Evolutionary conservation across 2,329 filamentous ascomycete genomes (phyloP).

Genomic region (Fusarium buxicola): DNA sequence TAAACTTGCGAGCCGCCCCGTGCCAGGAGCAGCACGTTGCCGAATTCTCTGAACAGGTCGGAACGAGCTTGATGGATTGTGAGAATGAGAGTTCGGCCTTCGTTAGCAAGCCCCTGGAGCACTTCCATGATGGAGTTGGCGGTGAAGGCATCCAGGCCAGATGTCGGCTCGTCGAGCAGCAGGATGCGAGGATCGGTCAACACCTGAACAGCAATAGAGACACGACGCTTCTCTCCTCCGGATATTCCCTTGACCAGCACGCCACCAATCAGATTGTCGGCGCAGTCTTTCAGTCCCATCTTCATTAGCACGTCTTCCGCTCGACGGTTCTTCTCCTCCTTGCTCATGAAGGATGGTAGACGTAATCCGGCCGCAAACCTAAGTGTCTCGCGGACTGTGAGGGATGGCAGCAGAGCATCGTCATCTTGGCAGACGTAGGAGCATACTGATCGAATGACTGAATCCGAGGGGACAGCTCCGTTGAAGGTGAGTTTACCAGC

Average conservation of each 20-base stretch:
- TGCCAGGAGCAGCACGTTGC: conserved; percentile 76
- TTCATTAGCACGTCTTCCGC: conserved; percentile 80
- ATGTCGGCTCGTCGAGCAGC: conserved; percentile 81
- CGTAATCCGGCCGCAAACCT: conserved; percentile 77
- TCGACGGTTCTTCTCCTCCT: conserved; percentile 71
- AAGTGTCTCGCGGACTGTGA: conserved; percentile 81
- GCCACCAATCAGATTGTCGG: conserved; percentile 78
- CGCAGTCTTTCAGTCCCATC: conserved; percentile 82
- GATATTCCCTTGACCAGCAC: conserved; percentile 82
- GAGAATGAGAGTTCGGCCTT: conserved; percentile 79
- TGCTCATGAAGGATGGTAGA: conserved; percentile 77
- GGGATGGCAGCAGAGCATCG: conserved; percentile 77
- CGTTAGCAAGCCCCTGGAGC: conserved; percentile 74
- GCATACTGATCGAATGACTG: conserved; percentile 77
- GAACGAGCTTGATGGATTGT: conserved; percentile 83
- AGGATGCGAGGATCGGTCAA: conserved; percentile 79
- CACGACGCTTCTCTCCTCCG: conserved; percentile 81
- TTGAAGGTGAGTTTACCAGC: conserved; percentile 77
- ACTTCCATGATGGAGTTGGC: conserved; percentile 82
- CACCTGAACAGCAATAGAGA: conserved; percentile 82
- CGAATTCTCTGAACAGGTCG: conserved; percentile 77
- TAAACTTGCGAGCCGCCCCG: conserved; percentile 77
- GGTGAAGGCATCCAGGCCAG: conserved; percentile 81
- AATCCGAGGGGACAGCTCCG: conserved; percentile 72
- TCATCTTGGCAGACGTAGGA: conserved; percentile 85